phyloP scores from a whole-genome alignment of 306 rosid genomes.

The Trifolium dubium region DNA sequence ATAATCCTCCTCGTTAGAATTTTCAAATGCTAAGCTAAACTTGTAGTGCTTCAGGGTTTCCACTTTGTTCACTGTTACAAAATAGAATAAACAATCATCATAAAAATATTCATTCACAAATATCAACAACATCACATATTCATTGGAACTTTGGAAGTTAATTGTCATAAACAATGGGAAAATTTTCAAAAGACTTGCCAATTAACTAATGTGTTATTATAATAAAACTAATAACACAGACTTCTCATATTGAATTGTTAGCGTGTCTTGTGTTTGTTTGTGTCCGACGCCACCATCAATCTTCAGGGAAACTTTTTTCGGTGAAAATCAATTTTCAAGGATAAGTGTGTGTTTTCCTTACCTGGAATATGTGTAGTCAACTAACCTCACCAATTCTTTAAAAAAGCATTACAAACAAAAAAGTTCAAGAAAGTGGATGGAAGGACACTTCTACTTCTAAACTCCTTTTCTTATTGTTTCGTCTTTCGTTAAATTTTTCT shows the following conservation, averaged over 20 bases:
- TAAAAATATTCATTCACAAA: constrained; percentile 18
- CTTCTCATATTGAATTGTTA: constrained; percentile 1
- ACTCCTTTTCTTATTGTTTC: not conserved
- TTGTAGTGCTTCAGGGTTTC: constrained; percentile 83
- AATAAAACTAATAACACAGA: not conserved
- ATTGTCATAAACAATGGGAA: not conserved
- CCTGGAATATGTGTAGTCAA: not conserved
- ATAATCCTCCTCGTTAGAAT: constrained; percentile 98
- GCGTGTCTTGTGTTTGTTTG: not conserved
- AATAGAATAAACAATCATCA: constrained; percentile 21
- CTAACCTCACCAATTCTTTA: not conserved
- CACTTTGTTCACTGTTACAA: constrained; percentile 79
- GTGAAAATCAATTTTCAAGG: too few species aligned
- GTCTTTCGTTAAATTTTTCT: not conserved
- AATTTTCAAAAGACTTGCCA: constrained; percentile 15
- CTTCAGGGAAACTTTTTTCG: too few species aligned
- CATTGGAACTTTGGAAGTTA: constrained; percentile 29
- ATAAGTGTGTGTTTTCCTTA: not conserved
- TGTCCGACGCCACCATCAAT: not conserved
- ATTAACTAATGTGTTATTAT: constrained; percentile 10
- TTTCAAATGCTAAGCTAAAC: constrained; percentile 97
- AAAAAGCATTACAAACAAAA: not conserved
- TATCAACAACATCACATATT: not conserved
- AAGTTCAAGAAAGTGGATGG: not conserved
- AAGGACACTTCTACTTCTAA: not conserved